A percentile compares a stretch with the other conserved stretches of the same genome.
phyloP scores from a whole-genome alignment of 257 asterid genomes.

The Henckelia pumila region DNA sequence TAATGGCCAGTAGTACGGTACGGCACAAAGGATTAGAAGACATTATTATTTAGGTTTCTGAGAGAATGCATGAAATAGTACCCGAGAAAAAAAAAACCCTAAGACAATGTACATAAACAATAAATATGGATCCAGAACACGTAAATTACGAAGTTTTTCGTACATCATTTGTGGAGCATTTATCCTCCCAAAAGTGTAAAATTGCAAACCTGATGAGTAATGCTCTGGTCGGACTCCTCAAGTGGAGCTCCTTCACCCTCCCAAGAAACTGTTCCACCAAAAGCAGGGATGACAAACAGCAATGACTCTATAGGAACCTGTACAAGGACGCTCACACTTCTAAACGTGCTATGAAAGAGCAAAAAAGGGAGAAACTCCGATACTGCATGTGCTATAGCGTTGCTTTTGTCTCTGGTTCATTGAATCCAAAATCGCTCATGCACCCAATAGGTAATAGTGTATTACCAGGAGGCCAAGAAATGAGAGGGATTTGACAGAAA shows the following conservation, averaged over 20 bases:
- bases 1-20: too few relatives aligned
- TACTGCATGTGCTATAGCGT: too few relatives aligned
- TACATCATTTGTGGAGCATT: background rate
- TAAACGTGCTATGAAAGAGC: background rate
- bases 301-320: conserved; percentile 96
- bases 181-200: conserved; percentile 4
- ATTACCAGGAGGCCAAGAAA: background rate
- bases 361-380: background rate
- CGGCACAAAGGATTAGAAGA: too few relatives aligned
- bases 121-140: too few relatives aligned
- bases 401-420: too few relatives aligned
- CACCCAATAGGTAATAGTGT: background rate
- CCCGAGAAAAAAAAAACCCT: too few relatives aligned
- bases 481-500: background rate
- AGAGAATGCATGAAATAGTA: too few relatives aligned
- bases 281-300: conserved; percentile 83
- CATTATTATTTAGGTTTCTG: too few relatives aligned
- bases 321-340: conserved; percentile 18
- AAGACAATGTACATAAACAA: too few relatives aligned
- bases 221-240: conserved; percentile 73
- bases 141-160: too few relatives aligned
- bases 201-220: conserved; percentile 75
- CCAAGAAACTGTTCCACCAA: conserved; percentile 97
- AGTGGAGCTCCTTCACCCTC: conserved; percentile 97
- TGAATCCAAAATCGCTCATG: too few relatives aligned